Conservation (phyloP, 495 filamentous ascomycete species). For the Podospora tetraspora region DNA sequence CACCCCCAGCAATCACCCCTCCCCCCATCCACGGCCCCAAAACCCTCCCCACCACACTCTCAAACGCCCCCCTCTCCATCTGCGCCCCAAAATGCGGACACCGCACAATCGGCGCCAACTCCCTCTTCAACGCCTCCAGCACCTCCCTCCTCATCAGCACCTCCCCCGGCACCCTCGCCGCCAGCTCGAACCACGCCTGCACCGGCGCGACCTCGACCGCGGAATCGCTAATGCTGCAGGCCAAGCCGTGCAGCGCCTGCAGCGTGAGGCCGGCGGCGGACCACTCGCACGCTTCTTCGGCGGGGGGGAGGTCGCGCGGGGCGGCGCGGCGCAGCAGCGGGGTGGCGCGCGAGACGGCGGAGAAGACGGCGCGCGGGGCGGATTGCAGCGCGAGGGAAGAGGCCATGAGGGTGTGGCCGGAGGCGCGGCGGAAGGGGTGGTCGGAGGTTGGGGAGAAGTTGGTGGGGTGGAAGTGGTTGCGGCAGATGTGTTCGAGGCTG, state of each 20-base stretch:
- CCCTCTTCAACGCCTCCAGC: conserved; percentile 28
- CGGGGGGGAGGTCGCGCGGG: conserved; percentile 7
- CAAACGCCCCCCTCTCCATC: conserved; percentile 37
- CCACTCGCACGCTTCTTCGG: conserved; percentile 17
- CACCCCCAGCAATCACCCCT: not conserved
- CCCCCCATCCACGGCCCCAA: conserved; percentile 7
- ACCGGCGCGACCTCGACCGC: conserved; percentile 45
- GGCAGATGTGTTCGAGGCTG: conserved; percentile 49
- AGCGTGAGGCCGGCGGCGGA: conserved; percentile 31
- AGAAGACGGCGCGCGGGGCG: conserved; percentile 29
- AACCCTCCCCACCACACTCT: conserved; percentile 33
- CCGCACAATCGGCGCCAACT: conserved; percentile 29
- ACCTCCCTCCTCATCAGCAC: conserved; percentile 19
- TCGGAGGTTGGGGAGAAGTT: conserved; percentile 23
- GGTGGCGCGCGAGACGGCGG: conserved; percentile 14
- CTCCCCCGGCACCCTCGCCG: conserved; percentile 22
- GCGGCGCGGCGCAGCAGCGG: conserved; percentile 3
- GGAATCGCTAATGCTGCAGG: conserved; percentile 29
- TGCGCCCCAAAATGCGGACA: conserved; percentile 42
- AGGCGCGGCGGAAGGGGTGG: conserved; percentile 23
- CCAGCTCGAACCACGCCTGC: conserved; percentile 49
- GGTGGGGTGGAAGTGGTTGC: conserved; percentile 38
- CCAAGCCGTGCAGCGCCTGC: conserved; percentile 35
- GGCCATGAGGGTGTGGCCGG: conserved; percentile 46
- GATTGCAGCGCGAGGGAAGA: conserved; percentile 33